Base-by-base conservation (phyloP, 345 rosid species). In the Eucalyptus polybractea region DNA sequence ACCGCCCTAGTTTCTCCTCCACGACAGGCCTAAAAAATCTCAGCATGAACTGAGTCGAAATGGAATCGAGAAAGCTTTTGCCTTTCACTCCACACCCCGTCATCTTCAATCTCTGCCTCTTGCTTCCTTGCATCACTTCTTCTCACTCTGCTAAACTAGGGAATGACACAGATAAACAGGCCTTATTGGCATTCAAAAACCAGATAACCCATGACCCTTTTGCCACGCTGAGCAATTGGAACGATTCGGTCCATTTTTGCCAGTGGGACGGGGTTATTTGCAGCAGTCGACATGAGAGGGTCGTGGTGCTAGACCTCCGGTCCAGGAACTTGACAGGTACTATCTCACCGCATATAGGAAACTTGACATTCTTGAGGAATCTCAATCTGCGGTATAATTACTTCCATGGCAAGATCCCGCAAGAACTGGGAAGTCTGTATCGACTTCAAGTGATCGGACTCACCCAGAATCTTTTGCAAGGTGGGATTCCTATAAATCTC, bases 231-330 rank as follows among this genome's bases (percentile, higher is more conserved):
- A 50, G 33, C 22, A n/a, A 53, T 22, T 92, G 93, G 92, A 90
- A 92, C 76, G 90, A 89, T 86, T 90, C 93, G 6, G 16, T 87
- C 33, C 76, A 83, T 37, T 89, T 88, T 86, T 90, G 89, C 87
- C 88, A 12, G 22, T 92, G 93, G 93, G 27, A 50, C 31, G 93
- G 93, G 7, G 90, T 92, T 25, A 42, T 67, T 53, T 92, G 93
- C 83, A 14, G 90, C 81, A 11, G 58, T 17, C 69, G 91, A 17
- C 90, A 87, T 80, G 89, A 49, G 14, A 90, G 93, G 44, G 91
- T 91, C 31, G 86, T 87, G 31, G 88, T 72, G 7, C 53, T 92
- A 27, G 80, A 86, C 88, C 90, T 92, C 53, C 8, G 42, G 16
- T 37, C 72, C 49, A 42, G 29, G 80, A 90, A 89, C 88, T 85